phyloP scores from a whole-genome alignment of 176 grass and related monocot genomes.

The Triticum monococcum region DNA sequence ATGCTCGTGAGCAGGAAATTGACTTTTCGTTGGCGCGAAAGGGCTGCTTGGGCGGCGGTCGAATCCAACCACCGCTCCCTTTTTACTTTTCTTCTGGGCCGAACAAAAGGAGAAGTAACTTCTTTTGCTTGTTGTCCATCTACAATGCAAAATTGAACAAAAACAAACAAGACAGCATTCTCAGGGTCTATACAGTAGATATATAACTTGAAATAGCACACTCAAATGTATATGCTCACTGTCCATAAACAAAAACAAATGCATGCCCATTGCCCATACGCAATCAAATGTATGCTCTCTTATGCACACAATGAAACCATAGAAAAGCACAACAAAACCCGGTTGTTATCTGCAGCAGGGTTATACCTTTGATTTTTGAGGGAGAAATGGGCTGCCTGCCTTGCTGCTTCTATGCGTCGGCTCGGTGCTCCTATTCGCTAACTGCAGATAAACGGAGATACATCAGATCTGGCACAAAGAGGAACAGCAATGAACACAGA shows the following conservation, averaged over 20 bases:
- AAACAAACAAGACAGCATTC: not conserved
- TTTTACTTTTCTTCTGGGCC: not conserved
- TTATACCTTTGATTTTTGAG: not conserved
- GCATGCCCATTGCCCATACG: not conserved
- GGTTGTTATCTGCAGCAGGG: not conserved
- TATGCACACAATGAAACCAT: not conserved
- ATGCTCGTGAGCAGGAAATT: not conserved
- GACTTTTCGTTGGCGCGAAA: not conserved
- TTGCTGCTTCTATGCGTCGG: not conserved
- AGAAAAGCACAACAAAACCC: not conserved
- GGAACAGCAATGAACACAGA: not conserved
- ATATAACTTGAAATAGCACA: not conserved
- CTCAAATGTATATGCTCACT: not conserved
- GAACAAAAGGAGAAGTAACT: not conserved
- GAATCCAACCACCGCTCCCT: not conserved
- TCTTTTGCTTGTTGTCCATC: not conserved
- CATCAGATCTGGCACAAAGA: not conserved
- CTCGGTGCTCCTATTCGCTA: not conserved
- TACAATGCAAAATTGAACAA: not conserved
- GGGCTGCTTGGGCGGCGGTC: not conserved
- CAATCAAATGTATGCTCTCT: not conserved
- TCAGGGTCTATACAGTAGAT: not conserved
- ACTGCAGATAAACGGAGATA: not conserved
- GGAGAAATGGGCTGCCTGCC: not conserved
- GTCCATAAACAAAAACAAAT: no score